Conservation (phyloP, 2,329 filamentous ascomycete species). For the Fusarium sp. region DNA sequence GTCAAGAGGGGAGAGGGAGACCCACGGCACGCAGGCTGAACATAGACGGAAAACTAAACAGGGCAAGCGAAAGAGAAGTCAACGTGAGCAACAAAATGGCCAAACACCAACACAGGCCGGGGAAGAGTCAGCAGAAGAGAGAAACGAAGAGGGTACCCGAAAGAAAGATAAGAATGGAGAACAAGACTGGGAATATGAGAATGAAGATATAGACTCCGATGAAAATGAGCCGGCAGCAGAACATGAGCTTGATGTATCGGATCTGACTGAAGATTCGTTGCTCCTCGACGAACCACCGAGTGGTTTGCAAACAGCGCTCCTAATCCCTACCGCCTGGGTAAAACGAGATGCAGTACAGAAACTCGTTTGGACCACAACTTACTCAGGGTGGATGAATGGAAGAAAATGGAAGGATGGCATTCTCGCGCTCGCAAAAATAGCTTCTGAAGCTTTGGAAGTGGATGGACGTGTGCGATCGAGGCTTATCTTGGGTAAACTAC, state of each 20-base stretch:
- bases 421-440: neutral
- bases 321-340: conserved; percentile 5
- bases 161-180: neutral
- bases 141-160: neutral
- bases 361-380: conserved; percentile 10
- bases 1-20: neutral
- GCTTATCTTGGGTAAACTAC: conserved; percentile 20
- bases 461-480: neutral
- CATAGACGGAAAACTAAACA: neutral
- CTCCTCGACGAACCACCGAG: conserved; percentile 22
- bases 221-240: neutral
- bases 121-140: neutral
- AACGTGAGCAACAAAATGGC: neutral
- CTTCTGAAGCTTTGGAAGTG: neutral
- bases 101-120: neutral
- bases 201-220: neutral
- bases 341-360: conserved; percentile 1
- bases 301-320: neutral
- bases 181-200: neutral
- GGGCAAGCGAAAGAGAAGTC: neutral
- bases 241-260: neutral
- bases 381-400: conserved; percentile 22
- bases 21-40: neutral
- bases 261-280: conserved; percentile 27
- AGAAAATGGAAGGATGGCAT: conserved; percentile 20